phyloP scores from a whole-genome alignment of 2,329 filamentous ascomycete species.

The Trichothecium roseum region DNA sequence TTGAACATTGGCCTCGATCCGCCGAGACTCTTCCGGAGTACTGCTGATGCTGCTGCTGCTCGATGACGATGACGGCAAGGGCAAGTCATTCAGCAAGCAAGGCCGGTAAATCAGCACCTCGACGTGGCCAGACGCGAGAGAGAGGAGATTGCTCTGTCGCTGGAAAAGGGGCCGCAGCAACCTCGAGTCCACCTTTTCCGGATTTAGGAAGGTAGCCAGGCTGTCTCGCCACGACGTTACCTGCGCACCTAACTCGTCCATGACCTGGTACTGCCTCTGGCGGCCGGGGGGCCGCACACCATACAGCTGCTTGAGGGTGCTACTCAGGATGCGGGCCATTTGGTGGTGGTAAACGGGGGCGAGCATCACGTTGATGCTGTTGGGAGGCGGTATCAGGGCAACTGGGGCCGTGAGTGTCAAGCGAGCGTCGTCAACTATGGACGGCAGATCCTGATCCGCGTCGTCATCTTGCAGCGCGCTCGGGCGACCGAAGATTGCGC shows the following conservation, averaged over 20 bases:
- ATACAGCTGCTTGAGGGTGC: background rate
- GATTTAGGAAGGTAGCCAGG: background rate
- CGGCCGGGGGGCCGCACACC: background rate
- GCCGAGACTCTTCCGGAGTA: too few species aligned
- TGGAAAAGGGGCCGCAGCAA: background rate
- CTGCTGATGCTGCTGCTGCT: too few species aligned
- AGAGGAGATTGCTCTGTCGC: background rate
- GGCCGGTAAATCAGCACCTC: background rate
- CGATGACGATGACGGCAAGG: too few species aligned
- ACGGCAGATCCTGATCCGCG: slow-evolving; percentile 47
- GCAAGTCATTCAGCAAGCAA: too few species aligned
- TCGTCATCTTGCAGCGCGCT: slow-evolving; percentile 51
- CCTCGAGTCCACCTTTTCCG: background rate
- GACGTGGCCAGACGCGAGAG: background rate
- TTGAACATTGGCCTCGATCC: too few species aligned
- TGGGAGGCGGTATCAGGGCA: too few species aligned
- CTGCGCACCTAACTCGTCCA: background rate
- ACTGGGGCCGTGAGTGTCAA: slow-evolving; percentile 14
- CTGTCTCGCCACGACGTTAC: slow-evolving; percentile 1
- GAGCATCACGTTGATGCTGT: background rate
- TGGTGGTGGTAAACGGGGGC: too few species aligned
- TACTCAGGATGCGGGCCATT: background rate
- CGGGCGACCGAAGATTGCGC: slow-evolving; percentile 48
- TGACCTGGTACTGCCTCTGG: background rate
- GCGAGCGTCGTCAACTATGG: slow-evolving; percentile 40